phyloP scores from a whole-genome alignment of 2,329 filamentous ascomycete species.

The Podosphaera aphanis region DNA sequence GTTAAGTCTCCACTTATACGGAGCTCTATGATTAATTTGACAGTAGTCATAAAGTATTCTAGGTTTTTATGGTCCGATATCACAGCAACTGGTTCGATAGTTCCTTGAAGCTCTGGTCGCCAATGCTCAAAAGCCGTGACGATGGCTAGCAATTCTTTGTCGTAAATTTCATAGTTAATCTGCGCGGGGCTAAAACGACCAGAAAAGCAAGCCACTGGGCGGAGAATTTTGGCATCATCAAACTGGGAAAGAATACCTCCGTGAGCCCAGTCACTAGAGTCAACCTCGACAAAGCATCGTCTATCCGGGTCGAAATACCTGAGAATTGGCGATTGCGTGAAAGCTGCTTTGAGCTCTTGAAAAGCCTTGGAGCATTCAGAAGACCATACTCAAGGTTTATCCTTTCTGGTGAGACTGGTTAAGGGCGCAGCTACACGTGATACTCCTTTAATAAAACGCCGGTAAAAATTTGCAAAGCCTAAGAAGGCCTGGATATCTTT shows the following conservation, averaged over 20 bases:
- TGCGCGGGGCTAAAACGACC: no score
- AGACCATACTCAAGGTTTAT: not conserved
- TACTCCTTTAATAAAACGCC: not conserved
- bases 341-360: not conserved
- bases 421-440: not conserved
- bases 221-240: no score
- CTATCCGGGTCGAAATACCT: not conserved
- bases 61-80: no score
- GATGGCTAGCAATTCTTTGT: no score
- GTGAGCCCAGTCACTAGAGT: not conserved
- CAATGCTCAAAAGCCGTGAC: not conserved
- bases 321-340: not conserved
- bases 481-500: no score
- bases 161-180: no score
- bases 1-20: no score
- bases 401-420: not conserved
- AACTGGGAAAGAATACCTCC: not conserved
- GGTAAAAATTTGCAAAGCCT: conserved; percentile 1
- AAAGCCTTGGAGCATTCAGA: not conserved
- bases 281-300: not conserved
- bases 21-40: no score
- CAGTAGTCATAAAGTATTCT: no score
- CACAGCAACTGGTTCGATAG: no score
- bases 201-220: no score
- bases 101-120: no score